A percentile compares a stretch with the other conserved stretches of the same genome.
Evolutionary conservation across 306 rosid genomes (phyloP).

Genomic region (Amphicarpaea edgeworthii): DNA sequence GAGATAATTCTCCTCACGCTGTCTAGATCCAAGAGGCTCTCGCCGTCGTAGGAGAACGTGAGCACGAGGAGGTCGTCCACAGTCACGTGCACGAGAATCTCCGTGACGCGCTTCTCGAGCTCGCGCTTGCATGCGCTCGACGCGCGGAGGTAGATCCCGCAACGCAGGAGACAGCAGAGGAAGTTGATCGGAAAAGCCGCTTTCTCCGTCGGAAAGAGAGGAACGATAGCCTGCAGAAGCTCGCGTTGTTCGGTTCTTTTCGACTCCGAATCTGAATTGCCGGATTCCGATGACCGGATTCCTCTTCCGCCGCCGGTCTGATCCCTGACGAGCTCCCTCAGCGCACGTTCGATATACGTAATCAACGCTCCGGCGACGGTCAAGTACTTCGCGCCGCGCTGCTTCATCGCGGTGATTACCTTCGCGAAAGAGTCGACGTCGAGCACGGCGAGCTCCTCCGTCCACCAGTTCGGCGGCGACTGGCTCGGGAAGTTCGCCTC

Average conservation of each 20-base stretch:
- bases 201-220: conserved; percentile 80
- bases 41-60: conserved; percentile 86
- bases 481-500: conserved; percentile 82
- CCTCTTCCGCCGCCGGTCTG: conserved; percentile 62
- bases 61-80: conserved; percentile 73
- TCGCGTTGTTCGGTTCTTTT: conserved; percentile 55
- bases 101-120: conserved; percentile 73
- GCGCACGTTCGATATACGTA: conserved; percentile 73
- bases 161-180: conserved; percentile 88
- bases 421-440: conserved; percentile 62
- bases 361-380: conserved; percentile 71
- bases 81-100: conserved; percentile 74
- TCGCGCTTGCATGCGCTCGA: conserved; percentile 65
- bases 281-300: background rate
- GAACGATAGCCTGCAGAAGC: conserved; percentile 64
- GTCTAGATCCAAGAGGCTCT: conserved; percentile 78
- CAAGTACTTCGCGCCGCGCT: conserved; percentile 61
- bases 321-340: conserved; percentile 82
- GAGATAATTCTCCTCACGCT: conserved; percentile 75
- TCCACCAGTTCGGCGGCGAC: conserved; percentile 91
- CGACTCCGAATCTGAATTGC: conserved; percentile 33
- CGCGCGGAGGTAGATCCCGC: conserved; percentile 70
- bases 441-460: conserved; percentile 75
- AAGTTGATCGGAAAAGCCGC: conserved; percentile 78
- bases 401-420: conserved; percentile 68